Evolutionary conservation across 2,329 filamentous ascomycete species (phyloP).

Genomic region (Hypoxylon sp.): DNA sequence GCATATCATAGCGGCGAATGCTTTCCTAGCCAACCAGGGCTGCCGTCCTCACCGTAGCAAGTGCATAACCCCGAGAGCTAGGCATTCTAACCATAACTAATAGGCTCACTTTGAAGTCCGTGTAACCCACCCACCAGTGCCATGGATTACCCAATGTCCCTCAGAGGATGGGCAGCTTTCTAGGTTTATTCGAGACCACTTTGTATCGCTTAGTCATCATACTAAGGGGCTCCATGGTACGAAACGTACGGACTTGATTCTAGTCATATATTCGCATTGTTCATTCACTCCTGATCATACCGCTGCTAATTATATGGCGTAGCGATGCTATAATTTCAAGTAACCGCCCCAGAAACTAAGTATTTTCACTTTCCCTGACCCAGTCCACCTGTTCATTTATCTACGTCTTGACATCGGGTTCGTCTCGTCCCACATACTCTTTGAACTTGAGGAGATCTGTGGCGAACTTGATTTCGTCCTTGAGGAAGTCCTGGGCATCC

Average conservation of each 20-base stretch:
- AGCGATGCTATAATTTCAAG: background rate
- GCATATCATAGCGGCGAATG: background rate
- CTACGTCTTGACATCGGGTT: constrained; percentile 97
- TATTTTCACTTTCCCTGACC: constrained; percentile 1
- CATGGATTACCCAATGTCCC: too few species aligned
- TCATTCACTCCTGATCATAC: constrained; percentile 6
- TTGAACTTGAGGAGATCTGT: constrained; percentile 91
- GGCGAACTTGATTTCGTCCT: constrained; percentile 88
- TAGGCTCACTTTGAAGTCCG: too few species aligned
- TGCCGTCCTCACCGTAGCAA: too few species aligned
- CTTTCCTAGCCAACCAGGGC: background rate
- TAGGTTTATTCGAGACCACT: too few species aligned
- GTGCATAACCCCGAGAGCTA: too few species aligned
- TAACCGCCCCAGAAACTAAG: background rate
- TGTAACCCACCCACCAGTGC: too few species aligned
- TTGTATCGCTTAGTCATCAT: too few species aligned
- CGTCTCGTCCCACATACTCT: constrained; percentile 90
- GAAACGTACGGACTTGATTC: background rate
- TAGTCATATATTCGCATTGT: background rate
- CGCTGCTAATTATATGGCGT: constrained; percentile 5
- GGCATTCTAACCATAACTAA: too few species aligned
- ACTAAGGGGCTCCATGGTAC: background rate
- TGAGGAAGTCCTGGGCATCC: constrained; percentile 94
- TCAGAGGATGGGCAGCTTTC: too few species aligned
- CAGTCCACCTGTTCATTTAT: background rate